phyloP scores from a whole-genome alignment of 306 rosid species.

The Cicer yamashitae region DNA sequence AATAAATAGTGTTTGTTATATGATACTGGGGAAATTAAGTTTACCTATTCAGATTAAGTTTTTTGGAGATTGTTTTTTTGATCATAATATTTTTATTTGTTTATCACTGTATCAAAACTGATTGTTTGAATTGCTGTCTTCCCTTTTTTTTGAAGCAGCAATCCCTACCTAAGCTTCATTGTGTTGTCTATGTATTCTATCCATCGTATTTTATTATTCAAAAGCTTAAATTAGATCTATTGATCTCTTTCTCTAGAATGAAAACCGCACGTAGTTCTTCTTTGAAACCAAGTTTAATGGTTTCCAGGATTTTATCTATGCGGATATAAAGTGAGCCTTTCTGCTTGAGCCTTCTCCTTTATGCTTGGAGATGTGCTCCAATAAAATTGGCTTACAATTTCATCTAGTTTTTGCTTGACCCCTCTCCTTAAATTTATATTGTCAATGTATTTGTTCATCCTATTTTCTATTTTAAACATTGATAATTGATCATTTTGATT shows the following conservation, averaged over 20 bases:
- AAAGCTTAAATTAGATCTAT: too few relatives aligned
- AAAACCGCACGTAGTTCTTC: slow-evolving; percentile 73
- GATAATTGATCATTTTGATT: not conserved
- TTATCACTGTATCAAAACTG: not conserved
- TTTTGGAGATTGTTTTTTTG: not conserved
- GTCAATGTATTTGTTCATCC: not conserved
- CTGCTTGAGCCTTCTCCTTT: slow-evolving; percentile 9
- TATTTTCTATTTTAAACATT: not conserved
- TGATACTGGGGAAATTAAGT: not conserved
- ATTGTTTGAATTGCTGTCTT: not conserved
- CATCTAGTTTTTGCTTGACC: not conserved
- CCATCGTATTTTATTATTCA: too few relatives aligned
- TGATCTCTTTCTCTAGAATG: too few relatives aligned
- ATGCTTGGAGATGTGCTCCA: slow-evolving; percentile 58
- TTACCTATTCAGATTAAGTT: not conserved
- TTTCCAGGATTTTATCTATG: slow-evolving; percentile 85
- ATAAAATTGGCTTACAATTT: slow-evolving; percentile 73
- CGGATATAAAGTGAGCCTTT: slow-evolving; percentile 48
- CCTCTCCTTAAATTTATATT: not conserved
- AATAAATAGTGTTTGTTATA: not conserved
- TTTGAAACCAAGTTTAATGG: slow-evolving; percentile 49
- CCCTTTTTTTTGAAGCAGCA: not conserved
- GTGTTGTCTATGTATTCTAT: not conserved
- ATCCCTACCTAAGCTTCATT: not conserved
- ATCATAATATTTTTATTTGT: too few relatives aligned